These are phyloP conservation scores for Asclepias syriaca DNA, from an alignment of 257 asterid species.

Conservation along the genomic window DNA sequence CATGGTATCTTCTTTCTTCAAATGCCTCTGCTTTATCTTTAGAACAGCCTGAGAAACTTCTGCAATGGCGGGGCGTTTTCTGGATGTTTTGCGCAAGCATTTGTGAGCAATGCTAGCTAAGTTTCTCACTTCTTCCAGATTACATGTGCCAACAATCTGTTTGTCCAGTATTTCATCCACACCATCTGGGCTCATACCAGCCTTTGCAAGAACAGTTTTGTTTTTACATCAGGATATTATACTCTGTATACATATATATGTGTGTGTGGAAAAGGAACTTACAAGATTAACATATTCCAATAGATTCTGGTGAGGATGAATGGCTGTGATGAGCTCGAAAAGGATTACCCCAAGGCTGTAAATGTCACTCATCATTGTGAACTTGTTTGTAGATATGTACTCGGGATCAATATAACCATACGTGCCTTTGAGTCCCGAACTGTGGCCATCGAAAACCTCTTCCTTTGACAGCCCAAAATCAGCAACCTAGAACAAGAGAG, in stretches of 20 bases:
- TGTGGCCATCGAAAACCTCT: conserved; percentile 63
- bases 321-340: conserved; percentile 95
- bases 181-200: conserved; percentile 84
- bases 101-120: conserved; percentile 70
- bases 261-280: conserved; percentile 18
- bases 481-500: conserved; percentile 61
- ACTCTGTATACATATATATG: too few relatives aligned
- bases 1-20: conserved; percentile 56
- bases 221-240: background rate
- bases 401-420: conserved; percentile 88
- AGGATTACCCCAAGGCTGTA: conserved; percentile 92
- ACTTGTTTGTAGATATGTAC: conserved; percentile 75
- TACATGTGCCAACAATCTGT: conserved; percentile 60
- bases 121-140: conserved; percentile 59
- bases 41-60: conserved; percentile 79
- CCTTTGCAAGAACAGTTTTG: conserved; percentile 32
- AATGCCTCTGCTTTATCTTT: conserved; percentile 60
- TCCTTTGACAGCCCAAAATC: conserved; percentile 99
- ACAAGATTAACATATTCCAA: conserved; percentile 95
- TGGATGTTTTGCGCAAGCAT: conserved; percentile 62
- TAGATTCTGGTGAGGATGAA: conserved; percentile 94
- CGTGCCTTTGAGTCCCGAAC: conserved; percentile 94
- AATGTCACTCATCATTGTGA: conserved; percentile 84
- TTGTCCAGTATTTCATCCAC: conserved; percentile 85
- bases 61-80: conserved; percentile 70